A percentile compares a stretch with the other conserved stretches of the same genome.
These are phyloP conservation scores for Wickerhamia fluorescens DNA, from an alignment of 805 yeast species.

Conservation along the genomic window DNA sequence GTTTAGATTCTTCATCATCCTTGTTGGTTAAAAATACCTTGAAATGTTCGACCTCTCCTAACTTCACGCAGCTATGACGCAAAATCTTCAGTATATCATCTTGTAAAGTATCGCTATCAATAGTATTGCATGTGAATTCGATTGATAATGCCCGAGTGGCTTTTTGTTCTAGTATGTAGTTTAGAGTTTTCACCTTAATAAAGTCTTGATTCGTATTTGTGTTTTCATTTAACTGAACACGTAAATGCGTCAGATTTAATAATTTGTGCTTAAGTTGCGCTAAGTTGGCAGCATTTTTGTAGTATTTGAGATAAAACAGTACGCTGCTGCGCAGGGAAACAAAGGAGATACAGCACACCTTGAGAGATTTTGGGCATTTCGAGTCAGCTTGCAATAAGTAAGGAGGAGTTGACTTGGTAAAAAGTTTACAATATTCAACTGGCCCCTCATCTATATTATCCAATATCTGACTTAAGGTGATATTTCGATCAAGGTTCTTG, in stretches of 20 bases:
- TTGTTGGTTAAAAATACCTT: slow-evolving; percentile 3
- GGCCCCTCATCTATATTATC: slow-evolving; percentile 52
- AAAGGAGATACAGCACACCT: slow-evolving; percentile 31
- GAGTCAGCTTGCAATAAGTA: slow-evolving; percentile 7
- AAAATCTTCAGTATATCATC: too few species aligned
- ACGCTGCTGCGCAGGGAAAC: slow-evolving; percentile 27
- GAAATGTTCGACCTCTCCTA: slow-evolving; percentile 37
- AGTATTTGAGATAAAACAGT: slow-evolving; percentile 26
- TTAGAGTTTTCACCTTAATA: slow-evolving; percentile 34
- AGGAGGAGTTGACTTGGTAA: slow-evolving; percentile 22
- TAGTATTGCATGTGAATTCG: too few species aligned
- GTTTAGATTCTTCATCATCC: not conserved
- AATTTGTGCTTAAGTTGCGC: slow-evolving; percentile 17
- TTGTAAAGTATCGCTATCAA: too few species aligned
- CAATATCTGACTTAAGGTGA: slow-evolving; percentile 28
- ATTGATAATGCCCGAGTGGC: slow-evolving; percentile 31
- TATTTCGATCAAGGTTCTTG: slow-evolving; percentile 17
- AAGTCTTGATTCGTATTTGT: slow-evolving; percentile 18
- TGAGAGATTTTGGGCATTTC: slow-evolving; percentile 9
- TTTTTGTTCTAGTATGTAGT: slow-evolving; percentile 30
- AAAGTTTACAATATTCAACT: slow-evolving; percentile 48
- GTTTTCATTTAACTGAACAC: slow-evolving; percentile 22
- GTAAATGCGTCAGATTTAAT: slow-evolving; percentile 19
- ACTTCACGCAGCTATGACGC: slow-evolving; percentile 29
- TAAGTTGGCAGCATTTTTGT: slow-evolving; percentile 18